Evolutionary conservation across 257 asterid species (phyloP).

Genomic region (Rubia yunnanensis): DNA sequence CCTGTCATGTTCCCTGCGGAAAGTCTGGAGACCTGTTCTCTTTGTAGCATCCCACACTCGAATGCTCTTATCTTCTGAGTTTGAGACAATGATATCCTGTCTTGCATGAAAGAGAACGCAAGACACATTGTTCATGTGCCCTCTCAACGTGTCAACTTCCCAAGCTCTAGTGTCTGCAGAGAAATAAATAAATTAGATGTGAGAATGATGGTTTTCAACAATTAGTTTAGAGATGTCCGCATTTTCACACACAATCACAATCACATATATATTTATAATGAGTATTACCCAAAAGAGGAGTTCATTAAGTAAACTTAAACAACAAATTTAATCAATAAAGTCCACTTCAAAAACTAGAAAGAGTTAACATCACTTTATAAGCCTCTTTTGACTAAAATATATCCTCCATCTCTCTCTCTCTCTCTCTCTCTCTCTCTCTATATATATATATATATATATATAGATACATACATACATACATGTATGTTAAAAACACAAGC

Average conservation of each 20-base stretch:
- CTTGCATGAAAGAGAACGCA: conserved; percentile 78
- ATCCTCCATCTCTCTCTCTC: background rate
- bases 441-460: too few relatives aligned
- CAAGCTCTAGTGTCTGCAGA: conserved; percentile 93
- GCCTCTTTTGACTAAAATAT: background rate
- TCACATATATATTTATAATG: background rate
- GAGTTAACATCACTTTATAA: background rate
- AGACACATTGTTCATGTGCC: conserved; percentile 96
- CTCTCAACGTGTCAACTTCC: conserved; percentile 99
- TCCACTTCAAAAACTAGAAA: too few relatives aligned
- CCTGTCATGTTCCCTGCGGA: conserved; percentile 96
- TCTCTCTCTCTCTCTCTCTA: too few relatives aligned
- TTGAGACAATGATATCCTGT: conserved; percentile 91
- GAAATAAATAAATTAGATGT: background rate
- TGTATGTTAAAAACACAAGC: background rate
- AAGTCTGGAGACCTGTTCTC: conserved; percentile 94
- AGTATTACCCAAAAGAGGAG: background rate
- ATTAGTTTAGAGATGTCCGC: background rate
- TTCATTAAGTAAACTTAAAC: background rate
- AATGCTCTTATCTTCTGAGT: conserved; percentile 96
- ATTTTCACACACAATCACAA: background rate
- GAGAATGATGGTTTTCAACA: background rate
- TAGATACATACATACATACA: too few relatives aligned
- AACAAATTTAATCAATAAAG: background rate
- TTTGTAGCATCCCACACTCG: conserved; percentile 99